Conservation (phyloP, 495 filamentous ascomycete species). For the Venustampulla echinocandica region DNA sequence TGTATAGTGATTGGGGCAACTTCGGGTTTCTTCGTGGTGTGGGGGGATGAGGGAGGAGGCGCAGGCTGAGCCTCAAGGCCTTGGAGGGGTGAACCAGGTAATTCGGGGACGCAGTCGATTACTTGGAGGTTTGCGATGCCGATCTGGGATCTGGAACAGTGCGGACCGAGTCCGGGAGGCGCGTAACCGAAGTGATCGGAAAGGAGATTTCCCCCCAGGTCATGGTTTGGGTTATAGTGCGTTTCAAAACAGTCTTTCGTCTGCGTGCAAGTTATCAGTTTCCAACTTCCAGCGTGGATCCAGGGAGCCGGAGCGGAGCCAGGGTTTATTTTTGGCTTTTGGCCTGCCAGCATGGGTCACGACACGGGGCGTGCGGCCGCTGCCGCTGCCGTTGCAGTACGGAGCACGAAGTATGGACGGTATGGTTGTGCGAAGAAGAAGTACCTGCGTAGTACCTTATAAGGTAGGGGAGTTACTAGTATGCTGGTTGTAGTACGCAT, state of each 20-base stretch:
- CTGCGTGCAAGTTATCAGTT: neutral
- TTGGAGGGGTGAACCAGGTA: neutral
- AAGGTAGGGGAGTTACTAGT: too few species aligned
- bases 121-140: too few species aligned
- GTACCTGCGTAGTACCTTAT: too few species aligned
- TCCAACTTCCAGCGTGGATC: neutral
- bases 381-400: too few species aligned
- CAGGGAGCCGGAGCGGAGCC: too few species aligned
- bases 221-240: neutral
- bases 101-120: neutral
- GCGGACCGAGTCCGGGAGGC: neutral
- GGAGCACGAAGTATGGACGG: too few species aligned
- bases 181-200: neutral
- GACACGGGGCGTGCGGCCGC: too few species aligned
- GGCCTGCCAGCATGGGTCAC: too few species aligned
- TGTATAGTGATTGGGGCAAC: neutral
- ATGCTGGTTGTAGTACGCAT: too few species aligned
- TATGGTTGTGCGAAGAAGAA: too few species aligned
- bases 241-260: neutral
- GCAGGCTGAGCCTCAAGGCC: conserved; percentile 2
- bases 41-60: neutral
- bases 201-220: neutral
- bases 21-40: neutral
- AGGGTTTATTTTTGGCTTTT: too few species aligned
- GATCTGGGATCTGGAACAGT: neutral